Base-by-base conservation (phyloP, 805 yeast species). In the Nakazawaea peltata region DNA sequence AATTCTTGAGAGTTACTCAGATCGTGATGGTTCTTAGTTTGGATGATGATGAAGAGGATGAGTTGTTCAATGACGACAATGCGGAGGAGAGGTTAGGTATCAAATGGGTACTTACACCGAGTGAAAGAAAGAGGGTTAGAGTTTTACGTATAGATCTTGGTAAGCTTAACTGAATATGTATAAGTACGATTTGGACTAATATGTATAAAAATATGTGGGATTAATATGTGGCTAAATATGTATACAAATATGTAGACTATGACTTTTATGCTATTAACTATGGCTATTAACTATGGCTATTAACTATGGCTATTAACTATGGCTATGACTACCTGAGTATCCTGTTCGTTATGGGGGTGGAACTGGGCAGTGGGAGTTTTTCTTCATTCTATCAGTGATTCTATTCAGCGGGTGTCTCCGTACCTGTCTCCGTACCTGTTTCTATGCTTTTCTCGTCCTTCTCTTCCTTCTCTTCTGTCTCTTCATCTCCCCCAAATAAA, bases 1-100 rank as follows among this genome's bases (percentile, higher is more conserved):
- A 74, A 46, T 90, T 90, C 50, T 67, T 81, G 6, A 66, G 86
- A 40, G 76, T 86, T 5, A 86, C 95, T 0, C 97, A 90, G 53
- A 68, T 92, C 28, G 81, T 86, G 15, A 71, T 85, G 64, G 64
- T 86, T 30, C 63, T 87, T 27, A 92, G 94, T 4, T 69, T 86
- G 59, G 96, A 86, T 46, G 88, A 82, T 40, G 78, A 70, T 34
- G 65, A 58, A 28, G 63, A 57, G 22, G 41, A 56, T 24, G 55
- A 55, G 7, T 54, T 50, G 21, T 46, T 59, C 28, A 44, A 48
- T 2, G 47, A 42, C n/a, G 49, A 50, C 6, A 50, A 48, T 9
- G 61, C 54, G 28, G 69, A 68, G 14, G 71, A 67, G 32, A 62
- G 69, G 30, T 62, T 58, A 15, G 61, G 59, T 3, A 61, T 67